A percentile compares a stretch with the other conserved stretches of the same genome.
Conservation (phyloP, 306 rosid genomes). For the Hippophae gyantsensis region DNA sequence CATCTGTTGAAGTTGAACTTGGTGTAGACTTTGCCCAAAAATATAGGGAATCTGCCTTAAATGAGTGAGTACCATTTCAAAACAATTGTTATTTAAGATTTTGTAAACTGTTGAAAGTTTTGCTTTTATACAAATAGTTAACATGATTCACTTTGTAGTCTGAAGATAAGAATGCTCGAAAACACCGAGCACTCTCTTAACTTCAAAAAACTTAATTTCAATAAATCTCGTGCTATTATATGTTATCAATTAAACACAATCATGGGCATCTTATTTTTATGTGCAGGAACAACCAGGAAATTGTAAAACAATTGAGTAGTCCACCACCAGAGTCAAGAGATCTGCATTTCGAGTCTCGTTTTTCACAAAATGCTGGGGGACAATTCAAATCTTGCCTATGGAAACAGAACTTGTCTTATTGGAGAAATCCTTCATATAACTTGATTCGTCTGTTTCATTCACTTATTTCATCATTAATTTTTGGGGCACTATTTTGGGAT, state of each 20-base stretch:
- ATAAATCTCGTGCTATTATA: too few species aligned
- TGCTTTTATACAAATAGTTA: too few species aligned
- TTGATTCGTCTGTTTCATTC: constrained; percentile 26
- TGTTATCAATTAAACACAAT: background rate
- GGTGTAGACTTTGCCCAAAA: constrained; percentile 33
- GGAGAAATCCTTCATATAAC: constrained; percentile 43
- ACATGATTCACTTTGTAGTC: too few species aligned
- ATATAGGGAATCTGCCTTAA: constrained; percentile 27
- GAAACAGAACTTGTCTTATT: constrained; percentile 36
- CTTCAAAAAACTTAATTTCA: too few species aligned
- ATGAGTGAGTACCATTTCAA: constrained; percentile 20
- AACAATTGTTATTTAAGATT: background rate
- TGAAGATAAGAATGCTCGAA: too few species aligned
- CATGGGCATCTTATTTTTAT: background rate
- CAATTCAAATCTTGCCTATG: constrained; percentile 42
- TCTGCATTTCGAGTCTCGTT: constrained; percentile 28
- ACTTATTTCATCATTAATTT: constrained; percentile 18
- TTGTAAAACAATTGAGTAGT: constrained; percentile 19
- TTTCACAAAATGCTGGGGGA: constrained; percentile 29
- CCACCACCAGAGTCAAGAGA: constrained; percentile 33
- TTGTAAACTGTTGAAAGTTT: background rate
- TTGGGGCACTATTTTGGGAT: constrained; percentile 30
- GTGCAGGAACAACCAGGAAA: constrained; percentile 19
- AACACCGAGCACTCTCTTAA: too few species aligned
- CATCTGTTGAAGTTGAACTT: constrained; percentile 28